Evolutionary conservation across 2,329 filamentous ascomycete species (phyloP).

Genomic region (Aspergillus quadrilineatus): DNA sequence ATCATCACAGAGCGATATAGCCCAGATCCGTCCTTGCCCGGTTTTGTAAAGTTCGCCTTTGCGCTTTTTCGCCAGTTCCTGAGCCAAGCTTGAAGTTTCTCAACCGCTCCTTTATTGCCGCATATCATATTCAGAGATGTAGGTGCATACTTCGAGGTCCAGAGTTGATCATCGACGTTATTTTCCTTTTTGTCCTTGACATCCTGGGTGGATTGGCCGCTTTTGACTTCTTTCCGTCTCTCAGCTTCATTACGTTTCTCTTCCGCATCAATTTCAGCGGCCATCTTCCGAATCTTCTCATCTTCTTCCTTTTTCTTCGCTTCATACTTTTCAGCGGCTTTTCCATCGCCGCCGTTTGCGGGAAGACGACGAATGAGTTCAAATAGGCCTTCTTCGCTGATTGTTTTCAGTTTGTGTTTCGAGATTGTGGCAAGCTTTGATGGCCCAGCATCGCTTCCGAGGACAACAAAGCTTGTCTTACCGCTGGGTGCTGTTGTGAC

Average conservation of each 20-base stretch:
- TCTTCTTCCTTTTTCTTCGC: slow-evolving; percentile 84
- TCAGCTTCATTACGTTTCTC: slow-evolving; percentile 63
- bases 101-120: slow-evolving; percentile 86
- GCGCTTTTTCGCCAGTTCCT: slow-evolving; percentile 76
- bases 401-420: slow-evolving; percentile 78
- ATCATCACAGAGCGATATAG: slow-evolving; percentile 87
- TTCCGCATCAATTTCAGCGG: slow-evolving; percentile 80
- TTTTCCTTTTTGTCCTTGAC: slow-evolving; percentile 23
- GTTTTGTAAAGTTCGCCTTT: slow-evolving; percentile 76
- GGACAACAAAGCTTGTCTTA: slow-evolving; percentile 90
- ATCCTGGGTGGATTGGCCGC: slow-evolving; percentile 45
- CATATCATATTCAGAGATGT: slow-evolving; percentile 83
- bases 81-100: slow-evolving; percentile 87
- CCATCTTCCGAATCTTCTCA: slow-evolving; percentile 75
- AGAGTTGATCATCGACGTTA: slow-evolving; percentile 64
- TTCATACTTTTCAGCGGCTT: slow-evolving; percentile 79
- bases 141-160: slow-evolving; percentile 95
- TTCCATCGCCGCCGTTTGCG: slow-evolving; percentile 80
- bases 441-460: slow-evolving; percentile 87
- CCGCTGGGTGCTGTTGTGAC: slow-evolving; percentile 80
- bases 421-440: slow-evolving; percentile 88
- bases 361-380: slow-evolving; percentile 78
- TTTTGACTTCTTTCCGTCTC: slow-evolving; percentile 41
- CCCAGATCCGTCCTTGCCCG: slow-evolving; percentile 81
- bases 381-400: slow-evolving; percentile 90